These are phyloP conservation scores for Astragalus membranaceus DNA, from an alignment of 306 rosid species.

Conservation along the genomic window DNA sequence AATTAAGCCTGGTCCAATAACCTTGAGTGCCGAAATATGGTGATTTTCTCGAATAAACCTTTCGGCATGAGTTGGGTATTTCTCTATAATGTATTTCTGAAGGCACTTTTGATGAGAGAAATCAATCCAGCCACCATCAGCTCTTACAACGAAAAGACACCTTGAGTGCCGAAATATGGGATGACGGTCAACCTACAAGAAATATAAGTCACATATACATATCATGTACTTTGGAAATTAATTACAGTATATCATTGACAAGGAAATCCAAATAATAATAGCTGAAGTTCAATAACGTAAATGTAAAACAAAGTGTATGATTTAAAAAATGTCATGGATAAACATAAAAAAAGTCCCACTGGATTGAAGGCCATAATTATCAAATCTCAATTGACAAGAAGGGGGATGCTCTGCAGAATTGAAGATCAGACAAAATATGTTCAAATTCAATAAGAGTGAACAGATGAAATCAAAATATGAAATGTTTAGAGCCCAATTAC, in stretches of 20 bases:
- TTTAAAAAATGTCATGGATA: background rate
- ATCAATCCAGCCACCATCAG: slow-evolving; percentile 83
- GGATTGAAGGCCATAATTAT: background rate
- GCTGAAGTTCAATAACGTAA: background rate
- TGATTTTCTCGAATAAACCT: slow-evolving; percentile 65
- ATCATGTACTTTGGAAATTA: background rate
- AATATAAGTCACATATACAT: slow-evolving; percentile 23
- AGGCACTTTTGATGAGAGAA: slow-evolving; percentile 90
- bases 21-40: no score
- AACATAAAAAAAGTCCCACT: background rate
- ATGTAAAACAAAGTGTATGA: background rate
- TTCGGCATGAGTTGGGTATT: slow-evolving; percentile 72
- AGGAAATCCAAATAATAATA: slow-evolving; percentile 8
- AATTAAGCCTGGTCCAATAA: no score
- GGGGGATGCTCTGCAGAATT: background rate
- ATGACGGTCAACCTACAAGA: slow-evolving; percentile 83
- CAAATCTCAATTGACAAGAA: background rate
- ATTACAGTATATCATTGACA: background rate
- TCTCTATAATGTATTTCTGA: slow-evolving; percentile 59
- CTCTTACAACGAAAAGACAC: slow-evolving; percentile 85
- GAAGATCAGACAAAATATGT: background rate
- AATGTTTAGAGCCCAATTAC: background rate
- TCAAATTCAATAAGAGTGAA: background rate
- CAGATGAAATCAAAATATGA: background rate
- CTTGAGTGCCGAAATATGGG: slow-evolving; percentile 65